Percentiles rank a stretch among this genome's conserved stretches.
Evolutionary conservation across 164 flowering plant genomes (phyloP).

Genomic region (Annona cherimola): DNA sequence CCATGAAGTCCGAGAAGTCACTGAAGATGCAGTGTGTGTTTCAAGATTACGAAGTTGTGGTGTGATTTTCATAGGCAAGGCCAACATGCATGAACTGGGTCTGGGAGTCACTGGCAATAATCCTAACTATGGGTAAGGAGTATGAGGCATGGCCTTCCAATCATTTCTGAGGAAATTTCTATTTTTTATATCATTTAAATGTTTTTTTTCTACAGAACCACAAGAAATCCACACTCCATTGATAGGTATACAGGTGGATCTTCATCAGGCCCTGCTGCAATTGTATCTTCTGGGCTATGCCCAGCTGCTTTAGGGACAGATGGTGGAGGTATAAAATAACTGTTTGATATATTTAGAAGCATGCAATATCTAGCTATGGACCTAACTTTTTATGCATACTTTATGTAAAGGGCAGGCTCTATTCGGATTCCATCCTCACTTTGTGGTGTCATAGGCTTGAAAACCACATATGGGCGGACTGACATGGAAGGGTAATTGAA

Average conservation of each 20-base stretch:
- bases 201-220: conserved; percentile 42
- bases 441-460: conserved; percentile 91
- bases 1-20: conserved; percentile 63
- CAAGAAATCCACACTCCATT: conserved; percentile 82
- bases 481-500: conserved; percentile 30
- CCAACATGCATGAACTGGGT: conserved; percentile 97
- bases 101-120: conserved; percentile 94
- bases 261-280: conserved; percentile 93
- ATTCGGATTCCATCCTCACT: conserved; percentile 93
- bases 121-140: conserved; percentile 76
- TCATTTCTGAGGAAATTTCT: background rate
- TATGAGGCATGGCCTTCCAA: background rate
- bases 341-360: background rate
- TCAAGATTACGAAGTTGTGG: conserved; percentile 85
- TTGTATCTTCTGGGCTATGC: conserved; percentile 90
- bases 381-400: conserved; percentile 6
- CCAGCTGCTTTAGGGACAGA: conserved; percentile 96
- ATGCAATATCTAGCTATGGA: conserved; percentile 5
- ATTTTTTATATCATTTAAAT: background rate
- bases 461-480: conserved; percentile 79
- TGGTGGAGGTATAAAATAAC: conserved; percentile 70
- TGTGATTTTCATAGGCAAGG: conserved; percentile 81
- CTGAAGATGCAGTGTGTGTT: conserved; percentile 72
- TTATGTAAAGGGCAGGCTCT: conserved; percentile 57
- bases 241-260: conserved; percentile 97